phyloP scores from a whole-genome alignment of 2,329 filamentous ascomycete species.

The Phialemoniopsis sp. region DNA sequence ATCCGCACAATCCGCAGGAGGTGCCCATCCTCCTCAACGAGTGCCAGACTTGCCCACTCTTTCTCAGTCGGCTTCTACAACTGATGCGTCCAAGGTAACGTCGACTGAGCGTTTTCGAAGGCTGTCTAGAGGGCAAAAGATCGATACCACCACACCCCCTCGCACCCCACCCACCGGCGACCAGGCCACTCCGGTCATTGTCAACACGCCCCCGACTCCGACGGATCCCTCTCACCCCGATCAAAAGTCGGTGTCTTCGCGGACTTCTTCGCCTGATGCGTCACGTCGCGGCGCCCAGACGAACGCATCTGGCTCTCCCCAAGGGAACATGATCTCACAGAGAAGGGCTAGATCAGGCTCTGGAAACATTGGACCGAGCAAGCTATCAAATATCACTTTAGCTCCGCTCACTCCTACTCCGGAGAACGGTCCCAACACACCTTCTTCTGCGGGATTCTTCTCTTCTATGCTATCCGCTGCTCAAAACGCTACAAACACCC shows the following conservation, averaged over 20 bases:
- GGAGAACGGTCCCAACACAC: slow-evolving; percentile 54
- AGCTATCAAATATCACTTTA: slow-evolving; percentile 72
- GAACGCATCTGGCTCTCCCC: slow-evolving; percentile 52
- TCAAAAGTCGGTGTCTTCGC: slow-evolving; percentile 7
- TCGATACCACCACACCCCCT: slow-evolving; percentile 28
- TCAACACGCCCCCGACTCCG: slow-evolving; percentile 64
- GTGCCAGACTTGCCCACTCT: slow-evolving; percentile 2
- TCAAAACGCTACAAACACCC: slow-evolving; percentile 79
- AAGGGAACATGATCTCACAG: slow-evolving; percentile 69
- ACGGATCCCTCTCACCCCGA: slow-evolving; percentile 34
- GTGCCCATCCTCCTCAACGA: too few relatives aligned
- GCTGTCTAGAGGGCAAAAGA: slow-evolving; percentile 19
- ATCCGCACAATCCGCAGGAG: slow-evolving; percentile 9
- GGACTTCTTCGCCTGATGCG: neutral
- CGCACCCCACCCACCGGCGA: slow-evolving; percentile 44
- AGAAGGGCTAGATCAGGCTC: slow-evolving; percentile 50
- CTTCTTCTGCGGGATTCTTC: slow-evolving; percentile 73
- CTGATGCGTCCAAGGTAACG: slow-evolving; percentile 7
- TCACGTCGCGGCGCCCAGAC: slow-evolving; percentile 17
- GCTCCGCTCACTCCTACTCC: slow-evolving; percentile 72
- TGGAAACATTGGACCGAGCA: slow-evolving; percentile 66
- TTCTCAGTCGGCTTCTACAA: slow-evolving; percentile 1
- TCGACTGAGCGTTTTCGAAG: slow-evolving; percentile 18
- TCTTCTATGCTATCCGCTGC: slow-evolving; percentile 89
- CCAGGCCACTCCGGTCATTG: slow-evolving; percentile 47